Base-by-base conservation (phyloP, 73 alveolate species). In the Durusdinium trenchii region DNA sequence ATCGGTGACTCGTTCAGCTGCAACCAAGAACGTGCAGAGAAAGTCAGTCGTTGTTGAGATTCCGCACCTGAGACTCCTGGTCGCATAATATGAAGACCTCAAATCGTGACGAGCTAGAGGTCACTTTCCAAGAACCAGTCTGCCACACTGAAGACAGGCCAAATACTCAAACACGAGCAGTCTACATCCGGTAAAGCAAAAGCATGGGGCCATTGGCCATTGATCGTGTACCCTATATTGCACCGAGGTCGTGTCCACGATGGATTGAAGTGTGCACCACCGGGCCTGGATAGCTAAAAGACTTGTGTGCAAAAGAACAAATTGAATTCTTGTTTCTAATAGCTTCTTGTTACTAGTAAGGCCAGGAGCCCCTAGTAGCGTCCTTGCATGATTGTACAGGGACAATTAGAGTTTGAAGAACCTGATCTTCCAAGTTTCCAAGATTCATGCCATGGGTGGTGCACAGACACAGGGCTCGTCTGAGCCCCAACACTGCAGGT, bases 401-500 rank as follows among this genome's bases (percentile, higher is more conserved):
- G 30, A 23, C 73, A 23, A 23, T 60, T 32, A 23, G 73, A 60
- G 18, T 2, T 2, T 2, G 30, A 23, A 23, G 18, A 32, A 60
- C 73, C 73, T 23, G n/a, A 60, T 60, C 30, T 32, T 60, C 73
- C 18, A 60, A 60, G 73, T n/a, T n/a, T n/a, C 64, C 50, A 30
- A 81, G 91, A 3, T 81, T 50, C 48, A 5, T 18, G 48, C 91
- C 91, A 81, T 81, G 71, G 91, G 45, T 64, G 71, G 46, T 64
- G 89, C 71, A 48, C 71, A 35, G 71, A 81, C 91, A 81, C 91
- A 32, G 91, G n/a, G 91, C 91, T 43, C 91, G 71, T 48, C 50
- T 35, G 91, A 81, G 91, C 91, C 91, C 91, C 40, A n/a, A n/a
- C n/a, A 46, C 89, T 78, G 89, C 89, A 43, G 51, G 32, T 40